Percentiles rank a stretch among this genome's conserved stretches.
Evolutionary conservation across 495 filamentous ascomycete species (phyloP).

Genomic region (Daldinia loculata): DNA sequence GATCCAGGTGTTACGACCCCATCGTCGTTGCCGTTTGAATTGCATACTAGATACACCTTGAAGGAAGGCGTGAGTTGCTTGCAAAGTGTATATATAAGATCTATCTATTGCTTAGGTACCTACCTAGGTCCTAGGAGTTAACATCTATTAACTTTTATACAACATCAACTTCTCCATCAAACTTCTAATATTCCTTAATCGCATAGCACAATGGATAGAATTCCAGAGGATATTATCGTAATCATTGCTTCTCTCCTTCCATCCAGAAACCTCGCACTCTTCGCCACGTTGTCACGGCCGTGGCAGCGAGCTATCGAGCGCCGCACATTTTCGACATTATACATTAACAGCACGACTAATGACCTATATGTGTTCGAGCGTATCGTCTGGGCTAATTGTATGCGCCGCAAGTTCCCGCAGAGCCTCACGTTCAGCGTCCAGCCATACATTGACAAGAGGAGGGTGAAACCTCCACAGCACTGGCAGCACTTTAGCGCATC

Average conservation of each 20-base stretch:
- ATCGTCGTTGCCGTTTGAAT: too few relatives aligned
- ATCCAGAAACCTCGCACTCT: not conserved
- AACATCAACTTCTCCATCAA: too few relatives aligned
- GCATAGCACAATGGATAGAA: not conserved
- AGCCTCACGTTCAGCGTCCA: not conserved
- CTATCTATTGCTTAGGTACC: too few relatives aligned
- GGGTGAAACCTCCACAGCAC: not conserved
- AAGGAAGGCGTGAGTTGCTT: too few relatives aligned
- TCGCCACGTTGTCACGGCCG: not conserved
- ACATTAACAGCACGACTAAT: not conserved
- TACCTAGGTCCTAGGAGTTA: too few relatives aligned
- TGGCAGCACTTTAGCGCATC: not conserved
- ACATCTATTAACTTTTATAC: not conserved
- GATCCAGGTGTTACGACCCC: too few relatives aligned
- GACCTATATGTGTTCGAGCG: not conserved
- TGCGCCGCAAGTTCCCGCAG: not conserved
- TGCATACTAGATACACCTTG: too few relatives aligned
- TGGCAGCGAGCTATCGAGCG: constrained; percentile 3
- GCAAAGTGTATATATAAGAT: too few relatives aligned
- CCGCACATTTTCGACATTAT: not conserved
- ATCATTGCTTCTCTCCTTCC: not conserved
- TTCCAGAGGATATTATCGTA: not conserved
- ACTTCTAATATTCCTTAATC: not conserved
- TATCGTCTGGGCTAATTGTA: not conserved
- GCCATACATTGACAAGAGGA: too few relatives aligned